Percentiles rank a stretch among this genome's conserved stretches.
Conservation (phyloP, 306 rosid genomes). For the Cicer yamashitae region DNA sequence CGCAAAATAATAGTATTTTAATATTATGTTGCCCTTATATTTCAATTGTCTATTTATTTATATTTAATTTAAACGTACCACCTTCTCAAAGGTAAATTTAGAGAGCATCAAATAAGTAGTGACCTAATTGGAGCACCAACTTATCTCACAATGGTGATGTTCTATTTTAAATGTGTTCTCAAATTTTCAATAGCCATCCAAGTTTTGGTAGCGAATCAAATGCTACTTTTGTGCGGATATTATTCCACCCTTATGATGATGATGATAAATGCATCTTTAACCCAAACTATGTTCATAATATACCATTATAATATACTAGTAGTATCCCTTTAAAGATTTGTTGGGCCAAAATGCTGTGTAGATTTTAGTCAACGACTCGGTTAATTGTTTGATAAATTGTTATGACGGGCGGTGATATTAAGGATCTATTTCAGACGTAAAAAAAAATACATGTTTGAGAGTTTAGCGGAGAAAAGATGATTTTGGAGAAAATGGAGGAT, state of each 20-base stretch:
- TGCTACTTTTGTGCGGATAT: conserved; percentile 27
- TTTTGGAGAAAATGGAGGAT: no score
- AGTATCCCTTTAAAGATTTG: no score
- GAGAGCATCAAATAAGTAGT: conserved; percentile 13
- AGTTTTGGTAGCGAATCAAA: conserved; percentile 48
- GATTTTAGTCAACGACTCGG: no score
- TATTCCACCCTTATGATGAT: neutral
- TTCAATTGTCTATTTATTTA: neutral
- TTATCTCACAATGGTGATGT: conserved; percentile 31
- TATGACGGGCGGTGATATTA: no score
- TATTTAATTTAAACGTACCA: conserved; percentile 22
- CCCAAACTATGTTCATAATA: no score
- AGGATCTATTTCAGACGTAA: no score
- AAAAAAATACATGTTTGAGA: no score
- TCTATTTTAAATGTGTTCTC: conserved; percentile 32
- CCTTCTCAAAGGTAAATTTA: conserved; percentile 18
- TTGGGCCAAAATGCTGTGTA: no score
- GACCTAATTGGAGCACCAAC: conserved; percentile 45
- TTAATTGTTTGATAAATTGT: no score
- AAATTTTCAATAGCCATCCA: conserved; percentile 12
- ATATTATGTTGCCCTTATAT: neutral
- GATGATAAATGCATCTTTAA: no score
- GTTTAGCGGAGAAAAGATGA: no score
- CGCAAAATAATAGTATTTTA: neutral
- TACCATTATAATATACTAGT: no score